These are phyloP conservation scores for Eucalyptus guilfoylei DNA, from an alignment of 345 rosid genomes.

Conservation along the genomic window DNA sequence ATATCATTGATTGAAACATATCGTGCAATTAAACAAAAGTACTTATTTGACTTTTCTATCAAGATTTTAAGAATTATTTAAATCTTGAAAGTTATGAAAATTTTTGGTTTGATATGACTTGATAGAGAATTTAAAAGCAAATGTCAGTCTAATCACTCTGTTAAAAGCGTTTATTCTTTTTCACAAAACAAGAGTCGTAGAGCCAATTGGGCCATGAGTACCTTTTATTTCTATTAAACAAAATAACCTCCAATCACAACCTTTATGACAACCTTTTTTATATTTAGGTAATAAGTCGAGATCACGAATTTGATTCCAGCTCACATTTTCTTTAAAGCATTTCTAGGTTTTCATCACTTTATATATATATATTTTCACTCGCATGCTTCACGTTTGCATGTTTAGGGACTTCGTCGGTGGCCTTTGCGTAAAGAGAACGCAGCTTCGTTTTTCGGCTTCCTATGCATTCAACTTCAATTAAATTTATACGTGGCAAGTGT, in stretches of 20 bases:
- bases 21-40: neutral
- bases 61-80: neutral
- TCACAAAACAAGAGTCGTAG: neutral
- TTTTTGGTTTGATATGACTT: neutral
- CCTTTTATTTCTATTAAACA: neutral
- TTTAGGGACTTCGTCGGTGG: neutral
- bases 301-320: neutral
- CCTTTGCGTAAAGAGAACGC: neutral
- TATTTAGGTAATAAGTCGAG: neutral
- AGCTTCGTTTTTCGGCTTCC: neutral
- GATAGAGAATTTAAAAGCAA: neutral
- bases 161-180: neutral
- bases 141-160: neutral
- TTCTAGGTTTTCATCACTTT: neutral
- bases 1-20: no score
- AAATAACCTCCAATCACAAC: neutral
- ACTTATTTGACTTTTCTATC: neutral
- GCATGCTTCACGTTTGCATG: neutral
- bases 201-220: neutral
- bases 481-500: no score
- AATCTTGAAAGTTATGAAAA: neutral
- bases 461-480: neutral
- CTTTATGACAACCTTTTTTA: neutral
- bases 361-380: neutral
- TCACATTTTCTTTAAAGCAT: neutral